A percentile compares a stretch with the other conserved stretches of the same genome.
Conservation (phyloP, 163 green algal species). For the Chloromonas sp. region DNA sequence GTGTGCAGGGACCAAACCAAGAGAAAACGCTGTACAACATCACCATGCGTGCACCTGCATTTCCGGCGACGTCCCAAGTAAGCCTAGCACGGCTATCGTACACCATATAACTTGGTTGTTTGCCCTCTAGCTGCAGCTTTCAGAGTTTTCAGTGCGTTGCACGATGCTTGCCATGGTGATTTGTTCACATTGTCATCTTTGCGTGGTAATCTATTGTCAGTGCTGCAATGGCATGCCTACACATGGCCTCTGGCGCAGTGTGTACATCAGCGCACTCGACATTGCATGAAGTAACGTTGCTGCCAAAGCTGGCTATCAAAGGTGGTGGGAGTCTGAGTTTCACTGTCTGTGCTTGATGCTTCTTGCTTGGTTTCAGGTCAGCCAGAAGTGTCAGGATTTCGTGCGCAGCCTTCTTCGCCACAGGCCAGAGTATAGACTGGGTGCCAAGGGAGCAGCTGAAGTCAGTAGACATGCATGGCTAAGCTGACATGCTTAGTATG, state of each 20-base stretch:
- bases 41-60: neutral
- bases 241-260: neutral
- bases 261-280: too few species aligned
- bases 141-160: too few species aligned
- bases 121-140: too few species aligned
- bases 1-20: neutral
- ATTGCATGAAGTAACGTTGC: too few species aligned
- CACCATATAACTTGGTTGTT: neutral
- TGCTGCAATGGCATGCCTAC: neutral
- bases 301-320: too few species aligned
- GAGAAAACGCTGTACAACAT: conserved; percentile 1
- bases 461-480: neutral
- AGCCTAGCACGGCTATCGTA: neutral
- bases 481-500: too few species aligned
- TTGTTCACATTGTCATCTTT: neutral
- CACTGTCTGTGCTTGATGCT: too few species aligned
- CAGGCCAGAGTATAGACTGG: neutral
- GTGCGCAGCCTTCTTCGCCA: neutral
- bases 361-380: neutral
- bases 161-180: too few species aligned
- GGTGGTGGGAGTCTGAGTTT: too few species aligned
- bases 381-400: neutral
- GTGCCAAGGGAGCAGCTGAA: neutral
- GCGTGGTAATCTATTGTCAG: neutral
- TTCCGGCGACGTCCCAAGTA: neutral